Percentiles rank a stretch among this genome's conserved stretches.
phyloP scores from a whole-genome alignment of 345 rosid species.

The Angophora floribunda region DNA sequence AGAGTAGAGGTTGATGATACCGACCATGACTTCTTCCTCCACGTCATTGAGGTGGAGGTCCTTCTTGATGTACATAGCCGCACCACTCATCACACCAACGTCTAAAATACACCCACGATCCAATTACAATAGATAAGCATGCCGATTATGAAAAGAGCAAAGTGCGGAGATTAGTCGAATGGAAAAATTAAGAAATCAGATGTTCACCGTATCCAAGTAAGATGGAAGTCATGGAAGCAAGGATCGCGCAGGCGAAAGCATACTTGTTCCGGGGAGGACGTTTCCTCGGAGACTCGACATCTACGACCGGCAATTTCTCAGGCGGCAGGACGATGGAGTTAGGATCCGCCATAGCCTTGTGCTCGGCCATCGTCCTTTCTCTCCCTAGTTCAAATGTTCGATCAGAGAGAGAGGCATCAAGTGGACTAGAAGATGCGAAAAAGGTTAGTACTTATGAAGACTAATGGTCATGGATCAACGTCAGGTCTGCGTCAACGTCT shows the following conservation, averaged over 20 bases:
- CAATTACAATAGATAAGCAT: neutral
- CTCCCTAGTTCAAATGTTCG: neutral
- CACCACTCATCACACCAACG: conserved; percentile 92
- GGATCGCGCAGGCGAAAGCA: conserved; percentile 60
- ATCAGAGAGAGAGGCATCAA: neutral
- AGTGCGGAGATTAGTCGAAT: neutral
- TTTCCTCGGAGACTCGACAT: conserved; percentile 33
- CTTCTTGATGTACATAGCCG: conserved; percentile 31
- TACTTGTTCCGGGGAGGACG: conserved; percentile 46
- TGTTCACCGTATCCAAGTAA: conserved; percentile 74
- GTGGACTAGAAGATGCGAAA: neutral
- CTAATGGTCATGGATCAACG: neutral
- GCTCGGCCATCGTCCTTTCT: neutral
- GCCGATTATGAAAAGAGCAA: neutral
- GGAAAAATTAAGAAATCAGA: neutral
- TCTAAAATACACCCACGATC: conserved; percentile 14
- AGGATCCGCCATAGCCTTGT: neutral
- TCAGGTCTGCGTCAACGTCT: neutral
- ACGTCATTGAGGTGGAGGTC: conserved; percentile 32
- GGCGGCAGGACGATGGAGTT: neutral
- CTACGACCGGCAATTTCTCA: neutral
- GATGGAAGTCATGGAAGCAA: conserved; percentile 81
- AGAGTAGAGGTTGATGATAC: conserved; percentile 54
- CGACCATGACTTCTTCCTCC: conserved; percentile 47
- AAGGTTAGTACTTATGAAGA: neutral